Evolutionary conservation across 805 yeast species (phyloP).

Genomic region (Clavispora santaluciae): DNA sequence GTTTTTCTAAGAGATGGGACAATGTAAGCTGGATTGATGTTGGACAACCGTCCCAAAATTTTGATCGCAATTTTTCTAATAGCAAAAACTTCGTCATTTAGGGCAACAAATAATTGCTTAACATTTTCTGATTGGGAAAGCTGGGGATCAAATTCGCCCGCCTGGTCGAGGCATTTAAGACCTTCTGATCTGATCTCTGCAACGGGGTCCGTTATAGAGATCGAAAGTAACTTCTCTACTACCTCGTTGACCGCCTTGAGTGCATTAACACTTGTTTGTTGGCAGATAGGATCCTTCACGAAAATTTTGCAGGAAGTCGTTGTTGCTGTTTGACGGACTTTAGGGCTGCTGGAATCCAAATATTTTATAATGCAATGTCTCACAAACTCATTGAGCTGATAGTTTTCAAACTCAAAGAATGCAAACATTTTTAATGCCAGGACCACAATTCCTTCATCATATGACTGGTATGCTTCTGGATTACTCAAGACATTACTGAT

Average conservation of each 20-base stretch:
- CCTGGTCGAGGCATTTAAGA: slow-evolving; percentile 54
- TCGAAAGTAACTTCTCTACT: slow-evolving; percentile 69
- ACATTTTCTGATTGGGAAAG: slow-evolving; percentile 92
- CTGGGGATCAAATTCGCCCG: slow-evolving; percentile 81
- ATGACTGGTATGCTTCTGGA: slow-evolving; percentile 27
- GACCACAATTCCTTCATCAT: slow-evolving; percentile 49
- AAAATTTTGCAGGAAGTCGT: slow-evolving; percentile 76
- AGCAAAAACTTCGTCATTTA: slow-evolving; percentile 85
- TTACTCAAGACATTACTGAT: slow-evolving; percentile 29
- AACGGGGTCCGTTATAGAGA: slow-evolving; percentile 84
- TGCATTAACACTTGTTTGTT: slow-evolving; percentile 76
- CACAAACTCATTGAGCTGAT: slow-evolving; percentile 82
- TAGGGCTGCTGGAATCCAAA: slow-evolving; percentile 72
- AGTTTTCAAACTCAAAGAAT: slow-evolving; percentile 67
- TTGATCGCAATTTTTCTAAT: slow-evolving; percentile 74
- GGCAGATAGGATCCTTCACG: slow-evolving; percentile 75
- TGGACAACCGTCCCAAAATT: slow-evolving; percentile 77
- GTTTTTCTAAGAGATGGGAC: slow-evolving; percentile 89
- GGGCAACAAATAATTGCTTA: slow-evolving; percentile 74
- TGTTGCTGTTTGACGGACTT: slow-evolving; percentile 80
- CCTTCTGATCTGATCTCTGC: slow-evolving; percentile 83
- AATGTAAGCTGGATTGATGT: slow-evolving; percentile 90
- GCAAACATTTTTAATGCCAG: slow-evolving; percentile 78
- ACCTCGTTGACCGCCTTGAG: slow-evolving; percentile 81
- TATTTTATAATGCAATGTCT: slow-evolving; percentile 79